Base-by-base conservation (phyloP, 306 rosid genomes). In the Inga leiocalycina region DNA sequence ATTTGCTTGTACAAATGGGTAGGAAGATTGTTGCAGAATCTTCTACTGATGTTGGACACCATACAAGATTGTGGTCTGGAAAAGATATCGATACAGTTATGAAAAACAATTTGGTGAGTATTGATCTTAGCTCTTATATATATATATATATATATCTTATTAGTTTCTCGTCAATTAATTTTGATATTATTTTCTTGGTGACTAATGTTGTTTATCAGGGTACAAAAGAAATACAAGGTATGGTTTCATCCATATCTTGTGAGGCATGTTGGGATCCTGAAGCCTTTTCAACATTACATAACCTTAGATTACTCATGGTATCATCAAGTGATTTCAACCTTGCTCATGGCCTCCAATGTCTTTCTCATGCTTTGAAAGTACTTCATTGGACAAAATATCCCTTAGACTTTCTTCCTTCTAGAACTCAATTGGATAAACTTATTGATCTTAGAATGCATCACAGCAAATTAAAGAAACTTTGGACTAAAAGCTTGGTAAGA, bases 1-100 rank as follows among this genome's bases (percentile, higher is more conserved):
- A 86, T 74, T 65, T 88, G 75, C 30, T 57, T 2, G 30, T 8
- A n/a, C 32, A 57, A 57, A 57, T 57, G 65, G 65, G 65, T 57
- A 57, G 19, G 52, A 20, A 2, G 4, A 70, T 70, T 70, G 75
- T 43, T 11, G 13, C 20, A 10, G 10, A 70, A 10, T 70, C 52
- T 10, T 2, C 16, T 4, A 4, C 19, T 37, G 2, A 66, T 66
- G 27, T 6, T 37, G 27, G 74, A 10, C 9, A 39, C 0, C 75
- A 34, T 2, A 43, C 19, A n/a, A 70, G 75, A 11, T 11, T 70
- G 10, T 70, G 75, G 75, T 20, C 17, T 4, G 0, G 1, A 0
- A 27, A 41, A 11, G 75, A 70, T 1, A 41, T 70, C n/a, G 10
- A 70, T 70, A 3, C n/a, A 43, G 52, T 70, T 4, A 4, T 70